These are phyloP conservation scores for Rutstroemia sp. DNA, from an alignment of 2,329 filamentous ascomycete genomes.

Conservation along the genomic window DNA sequence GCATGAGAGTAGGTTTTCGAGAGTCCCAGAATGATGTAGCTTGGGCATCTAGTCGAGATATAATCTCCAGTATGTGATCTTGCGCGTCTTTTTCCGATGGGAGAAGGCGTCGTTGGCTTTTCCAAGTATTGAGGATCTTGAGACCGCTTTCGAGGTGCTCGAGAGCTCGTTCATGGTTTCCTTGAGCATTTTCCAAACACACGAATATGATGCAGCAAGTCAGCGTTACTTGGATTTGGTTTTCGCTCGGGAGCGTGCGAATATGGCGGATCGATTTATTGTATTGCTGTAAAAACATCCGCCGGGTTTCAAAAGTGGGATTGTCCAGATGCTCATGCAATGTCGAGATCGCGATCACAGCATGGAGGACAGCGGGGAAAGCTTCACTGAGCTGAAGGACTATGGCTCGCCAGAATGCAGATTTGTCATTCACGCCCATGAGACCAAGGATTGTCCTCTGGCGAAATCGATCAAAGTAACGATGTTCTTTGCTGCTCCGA, in stretches of 20 bases:
- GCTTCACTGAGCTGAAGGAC: conserved; percentile 13
- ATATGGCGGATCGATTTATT: conserved; percentile 11
- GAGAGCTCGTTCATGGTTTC: conserved; percentile 13
- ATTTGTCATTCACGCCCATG: conserved; percentile 9
- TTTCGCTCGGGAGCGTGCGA: neutral
- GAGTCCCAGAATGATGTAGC: conserved; percentile 14
- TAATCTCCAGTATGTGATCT: conserved; percentile 5
- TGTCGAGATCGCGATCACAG: conserved; percentile 11
- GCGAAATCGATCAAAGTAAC: conserved; percentile 14
- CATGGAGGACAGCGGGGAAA: conserved; percentile 14
- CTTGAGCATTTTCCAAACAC: conserved; percentile 15
- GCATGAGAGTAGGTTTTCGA: conserved; percentile 9
- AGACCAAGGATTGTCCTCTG: conserved; percentile 7
- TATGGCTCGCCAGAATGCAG: conserved; percentile 13
- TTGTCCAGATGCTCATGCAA: conserved; percentile 8
- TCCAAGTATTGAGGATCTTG: conserved; percentile 13
- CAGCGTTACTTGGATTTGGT: conserved; percentile 10
- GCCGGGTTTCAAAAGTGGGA: neutral
- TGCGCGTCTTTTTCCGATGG: conserved; percentile 1
- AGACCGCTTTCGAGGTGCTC: conserved; percentile 14
- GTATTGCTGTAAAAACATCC: neutral
- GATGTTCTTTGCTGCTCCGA: conserved; percentile 11
- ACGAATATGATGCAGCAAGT: conserved; percentile 18
- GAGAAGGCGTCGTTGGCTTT: neutral
- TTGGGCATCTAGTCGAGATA: conserved; percentile 14